phyloP scores from a whole-genome alignment of 768 basidiomycete species.

The Lactarius deliciosus region DNA sequence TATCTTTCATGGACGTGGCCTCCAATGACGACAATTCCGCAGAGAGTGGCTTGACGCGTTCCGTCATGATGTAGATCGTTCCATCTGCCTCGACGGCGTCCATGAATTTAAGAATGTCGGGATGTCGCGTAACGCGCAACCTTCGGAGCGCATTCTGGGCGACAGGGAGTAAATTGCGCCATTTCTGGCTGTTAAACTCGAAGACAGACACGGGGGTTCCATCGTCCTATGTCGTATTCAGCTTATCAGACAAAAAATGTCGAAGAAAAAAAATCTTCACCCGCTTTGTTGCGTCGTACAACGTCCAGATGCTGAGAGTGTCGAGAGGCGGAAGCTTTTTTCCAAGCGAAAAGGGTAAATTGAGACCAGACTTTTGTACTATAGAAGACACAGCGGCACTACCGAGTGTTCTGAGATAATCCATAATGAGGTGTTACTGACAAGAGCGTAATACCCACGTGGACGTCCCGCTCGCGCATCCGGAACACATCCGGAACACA shows the following conservation, averaged over 20 bases:
- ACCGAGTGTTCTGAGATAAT: conserved; percentile 77
- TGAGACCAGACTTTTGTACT: conserved; percentile 91
- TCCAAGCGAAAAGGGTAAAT: conserved; percentile 85
- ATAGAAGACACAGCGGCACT: conserved; percentile 85
- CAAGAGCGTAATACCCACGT: conserved; percentile 5
- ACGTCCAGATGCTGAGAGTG: conserved; percentile 72
- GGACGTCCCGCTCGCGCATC: background rate
- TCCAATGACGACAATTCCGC: conserved; percentile 61
- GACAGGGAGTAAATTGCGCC: conserved; percentile 62
- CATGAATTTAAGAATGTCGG: conserved; percentile 94
- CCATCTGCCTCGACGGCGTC: conserved; percentile 90
- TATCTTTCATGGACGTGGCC: conserved; percentile 58
- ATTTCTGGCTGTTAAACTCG: conserved; percentile 77
- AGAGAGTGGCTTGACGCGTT: conserved; percentile 79
- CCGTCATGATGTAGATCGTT: conserved; percentile 89
- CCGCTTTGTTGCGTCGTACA: conserved; percentile 87
- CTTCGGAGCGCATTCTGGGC: conserved; percentile 91
- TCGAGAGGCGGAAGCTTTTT: conserved; percentile 64
- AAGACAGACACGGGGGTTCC: conserved; percentile 84
- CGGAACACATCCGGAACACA: background rate
- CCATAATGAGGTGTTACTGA: conserved; percentile 48
- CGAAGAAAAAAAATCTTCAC: conserved; percentile 42
- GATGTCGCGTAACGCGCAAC: conserved; percentile 88
- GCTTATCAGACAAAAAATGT: conserved; percentile 24
- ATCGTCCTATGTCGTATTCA: conserved; percentile 70